These are phyloP conservation scores for Cetraspora pellucida DNA, from an alignment of 192 early-diverging fungal genomes.

Conservation along the genomic window DNA sequence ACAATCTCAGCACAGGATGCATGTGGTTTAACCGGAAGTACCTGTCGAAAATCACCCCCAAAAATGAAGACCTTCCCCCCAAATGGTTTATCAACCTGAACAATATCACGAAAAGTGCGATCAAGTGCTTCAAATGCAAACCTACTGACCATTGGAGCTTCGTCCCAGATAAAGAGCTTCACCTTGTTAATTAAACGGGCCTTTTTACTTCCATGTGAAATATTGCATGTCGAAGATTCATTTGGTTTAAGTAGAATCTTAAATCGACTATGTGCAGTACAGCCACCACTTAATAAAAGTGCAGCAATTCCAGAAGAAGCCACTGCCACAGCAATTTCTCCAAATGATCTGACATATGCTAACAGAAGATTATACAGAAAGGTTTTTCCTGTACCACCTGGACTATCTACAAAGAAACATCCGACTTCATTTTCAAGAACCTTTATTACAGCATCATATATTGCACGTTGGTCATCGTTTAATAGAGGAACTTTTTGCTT, in stretches of 20 bases:
- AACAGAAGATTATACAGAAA: slow-evolving; percentile 26
- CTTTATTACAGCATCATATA: not conserved
- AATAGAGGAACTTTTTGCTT: not conserved
- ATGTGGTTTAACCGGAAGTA: slow-evolving; percentile 23
- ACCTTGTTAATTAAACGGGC: slow-evolving; percentile 20
- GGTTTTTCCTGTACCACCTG: slow-evolving; percentile 36
- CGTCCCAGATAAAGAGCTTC: slow-evolving; percentile 45
- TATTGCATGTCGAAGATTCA: slow-evolving; percentile 33
- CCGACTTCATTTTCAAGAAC: not conserved
- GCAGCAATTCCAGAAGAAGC: slow-evolving; percentile 42
- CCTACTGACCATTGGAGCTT: slow-evolving; percentile 35
- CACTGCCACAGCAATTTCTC: slow-evolving; percentile 36
- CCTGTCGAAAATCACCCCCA: slow-evolving; percentile 30
- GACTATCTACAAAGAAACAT: slow-evolving; percentile 38
- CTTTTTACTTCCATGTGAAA: not conserved
- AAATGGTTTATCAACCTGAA: slow-evolving; percentile 15
- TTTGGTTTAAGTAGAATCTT: slow-evolving; percentile 34
- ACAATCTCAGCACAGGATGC: slow-evolving; percentile 11
- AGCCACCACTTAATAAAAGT: slow-evolving; percentile 35
- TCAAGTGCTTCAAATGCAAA: slow-evolving; percentile 27
- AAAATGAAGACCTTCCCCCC: slow-evolving; percentile 29
- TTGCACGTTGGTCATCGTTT: not conserved
- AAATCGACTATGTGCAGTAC: slow-evolving; percentile 42
- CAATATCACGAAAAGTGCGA: slow-evolving; percentile 13
- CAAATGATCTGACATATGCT: slow-evolving; percentile 4